These are phyloP conservation scores for Blastobotrys capitulatus DNA, from an alignment of 1,139 yeast species.

Conservation along the genomic window DNA sequence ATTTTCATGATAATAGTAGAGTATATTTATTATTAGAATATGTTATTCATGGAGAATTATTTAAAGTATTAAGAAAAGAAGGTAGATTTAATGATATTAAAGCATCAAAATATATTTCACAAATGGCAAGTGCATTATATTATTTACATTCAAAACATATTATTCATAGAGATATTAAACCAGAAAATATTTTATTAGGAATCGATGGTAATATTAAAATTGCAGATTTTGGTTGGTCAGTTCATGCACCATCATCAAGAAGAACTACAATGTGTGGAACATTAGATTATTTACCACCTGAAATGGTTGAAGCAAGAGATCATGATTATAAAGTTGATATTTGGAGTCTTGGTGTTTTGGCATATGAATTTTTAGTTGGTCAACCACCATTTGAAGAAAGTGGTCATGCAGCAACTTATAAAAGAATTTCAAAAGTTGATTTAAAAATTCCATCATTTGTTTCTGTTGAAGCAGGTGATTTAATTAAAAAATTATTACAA, in stretches of 20 bases:
- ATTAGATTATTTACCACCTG: constrained; percentile 90
- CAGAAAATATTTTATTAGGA: constrained; percentile 79
- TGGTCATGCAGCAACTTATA: constrained; percentile 67
- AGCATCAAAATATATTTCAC: constrained; percentile 73
- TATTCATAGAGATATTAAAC: constrained; percentile 89
- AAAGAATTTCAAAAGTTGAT: constrained; percentile 72
- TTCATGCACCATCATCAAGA: constrained; percentile 49
- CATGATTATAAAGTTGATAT: constrained; percentile 79
- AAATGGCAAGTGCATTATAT: constrained; percentile 71
- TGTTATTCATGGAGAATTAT: constrained; percentile 82
- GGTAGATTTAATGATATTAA: constrained; percentile 64
- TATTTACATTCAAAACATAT: constrained; percentile 75
- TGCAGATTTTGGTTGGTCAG: constrained; percentile 97
- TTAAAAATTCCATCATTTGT: constrained; percentile 65
- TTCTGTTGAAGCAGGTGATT: constrained; percentile 68
- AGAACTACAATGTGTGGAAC: constrained; percentile 93
- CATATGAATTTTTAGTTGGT: constrained; percentile 85
- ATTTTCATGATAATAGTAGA: constrained; percentile 71
- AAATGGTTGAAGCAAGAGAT: constrained; percentile 79
- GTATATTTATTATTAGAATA: constrained; percentile 84
- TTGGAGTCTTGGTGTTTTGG: constrained; percentile 88
- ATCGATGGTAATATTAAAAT: constrained; percentile 68
- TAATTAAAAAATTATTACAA: constrained; percentile 55
- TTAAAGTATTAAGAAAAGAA: constrained; percentile 58
- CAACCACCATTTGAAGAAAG: constrained; percentile 85